phyloP scores from a whole-genome alignment of 2,329 filamentous ascomycete species.

The Akanthomyces dipterigenus region DNA sequence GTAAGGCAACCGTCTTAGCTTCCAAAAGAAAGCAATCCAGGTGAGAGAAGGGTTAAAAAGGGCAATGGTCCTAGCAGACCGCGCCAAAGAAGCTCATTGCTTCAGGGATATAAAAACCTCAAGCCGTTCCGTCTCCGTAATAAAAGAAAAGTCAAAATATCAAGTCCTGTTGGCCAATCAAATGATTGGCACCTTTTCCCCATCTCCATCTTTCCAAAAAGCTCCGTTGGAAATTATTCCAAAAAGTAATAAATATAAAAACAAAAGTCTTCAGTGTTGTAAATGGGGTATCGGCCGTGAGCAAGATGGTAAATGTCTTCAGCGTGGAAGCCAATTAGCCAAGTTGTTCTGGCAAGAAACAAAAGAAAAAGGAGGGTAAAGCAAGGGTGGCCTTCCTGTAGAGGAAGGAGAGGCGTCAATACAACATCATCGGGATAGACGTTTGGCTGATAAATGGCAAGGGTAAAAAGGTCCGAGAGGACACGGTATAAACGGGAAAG shows the following conservation, averaged over 20 bases:
- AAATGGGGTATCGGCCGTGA: conserved; percentile 24
- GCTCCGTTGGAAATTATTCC: conserved; percentile 4
- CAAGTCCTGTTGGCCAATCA: neutral
- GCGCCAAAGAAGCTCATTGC: neutral
- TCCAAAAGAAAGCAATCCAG: neutral
- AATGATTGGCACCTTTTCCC: neutral
- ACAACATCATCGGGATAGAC: conserved; percentile 26
- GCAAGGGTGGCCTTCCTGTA: neutral
- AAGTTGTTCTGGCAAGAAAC: conserved; percentile 1
- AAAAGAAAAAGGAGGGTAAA: neutral
- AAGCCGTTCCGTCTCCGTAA: conserved; percentile 5
- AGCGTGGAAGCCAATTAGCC: conserved; percentile 2
- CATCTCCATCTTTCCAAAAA: neutral
- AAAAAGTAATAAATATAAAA: neutral
- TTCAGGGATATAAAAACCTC: conserved; percentile 1
- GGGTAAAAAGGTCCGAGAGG: neutral
- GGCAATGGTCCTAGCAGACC: neutral
- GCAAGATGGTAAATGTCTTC: conserved; percentile 19
- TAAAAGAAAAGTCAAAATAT: conserved; percentile 13
- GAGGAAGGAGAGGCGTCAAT: conserved; percentile 11
- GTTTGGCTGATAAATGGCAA: conserved; percentile 20
- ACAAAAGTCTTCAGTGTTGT: conserved; percentile 4
- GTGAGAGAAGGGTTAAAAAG: neutral
- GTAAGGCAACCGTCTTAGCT: neutral
- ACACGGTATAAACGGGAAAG: neutral